phyloP scores from a whole-genome alignment of 768 basidiomycete species.

The Podaxis sp. region DNA sequence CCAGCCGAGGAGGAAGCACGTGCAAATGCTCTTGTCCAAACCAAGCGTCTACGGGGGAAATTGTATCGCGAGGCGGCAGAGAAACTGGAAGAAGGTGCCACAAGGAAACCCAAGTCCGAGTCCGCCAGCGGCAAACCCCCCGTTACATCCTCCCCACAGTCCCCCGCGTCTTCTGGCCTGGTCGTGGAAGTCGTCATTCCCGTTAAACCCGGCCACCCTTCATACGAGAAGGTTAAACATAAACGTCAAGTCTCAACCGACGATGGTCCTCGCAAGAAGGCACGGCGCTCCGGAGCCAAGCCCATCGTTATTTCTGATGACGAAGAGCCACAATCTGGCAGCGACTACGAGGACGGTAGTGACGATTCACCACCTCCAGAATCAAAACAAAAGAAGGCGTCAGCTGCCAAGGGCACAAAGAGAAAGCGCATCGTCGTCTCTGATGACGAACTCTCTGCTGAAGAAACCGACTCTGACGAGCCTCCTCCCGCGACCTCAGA shows the following conservation, averaged over 20 bases:
- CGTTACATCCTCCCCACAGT: neutral
- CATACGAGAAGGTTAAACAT: conserved; percentile 15
- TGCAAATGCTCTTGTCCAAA: conserved; percentile 37
- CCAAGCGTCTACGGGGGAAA: conserved; percentile 75
- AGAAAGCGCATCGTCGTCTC: conserved; percentile 11
- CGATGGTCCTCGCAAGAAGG: conserved; percentile 30
- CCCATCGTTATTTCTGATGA: conserved; percentile 52
- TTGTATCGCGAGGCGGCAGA: conserved; percentile 61
- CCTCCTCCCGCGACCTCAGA: conserved; percentile 11
- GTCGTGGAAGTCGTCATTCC: conserved; percentile 58
- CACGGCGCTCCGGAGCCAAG: conserved; percentile 35
- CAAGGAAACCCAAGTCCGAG: conserved; percentile 14
- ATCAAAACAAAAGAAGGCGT: conserved; percentile 19
- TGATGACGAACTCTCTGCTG: conserved; percentile 16
- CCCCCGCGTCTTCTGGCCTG: conserved; percentile 31
- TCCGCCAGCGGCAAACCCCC: neutral
- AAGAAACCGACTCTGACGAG: conserved; percentile 13
- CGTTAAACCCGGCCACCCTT: conserved; percentile 18
- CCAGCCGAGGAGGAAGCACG: conserved; percentile 42
- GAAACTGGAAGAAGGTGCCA: conserved; percentile 24
- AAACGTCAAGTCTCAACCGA: conserved; percentile 33
- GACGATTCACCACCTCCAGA: conserved; percentile 20
- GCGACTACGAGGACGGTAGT: conserved; percentile 24
- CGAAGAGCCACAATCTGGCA: conserved; percentile 25
- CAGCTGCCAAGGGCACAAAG: conserved; percentile 9